Evolutionary conservation across 1,139 yeast species (phyloP), one percentile per base, ranked within the genome.

Genomic region (Pichia sp.): DNA sequence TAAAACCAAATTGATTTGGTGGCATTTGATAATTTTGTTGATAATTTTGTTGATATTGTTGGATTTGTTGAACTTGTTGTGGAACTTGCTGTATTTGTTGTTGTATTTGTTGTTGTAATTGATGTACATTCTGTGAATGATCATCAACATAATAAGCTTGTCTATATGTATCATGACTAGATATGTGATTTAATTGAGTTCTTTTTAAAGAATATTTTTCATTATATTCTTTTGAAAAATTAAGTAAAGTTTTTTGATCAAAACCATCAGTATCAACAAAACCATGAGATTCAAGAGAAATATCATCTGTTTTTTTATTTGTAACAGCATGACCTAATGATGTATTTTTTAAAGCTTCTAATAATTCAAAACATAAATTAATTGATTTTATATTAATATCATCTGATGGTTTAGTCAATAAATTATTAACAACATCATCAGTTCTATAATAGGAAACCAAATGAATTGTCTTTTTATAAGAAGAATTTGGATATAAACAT

Each of bases 401-500:
- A 43, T 77, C 78, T 7, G 79, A 70, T 0, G 96, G 96, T 36
- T 82, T 71, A 2, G 66, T 62, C 47, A 89, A 68, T 45, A 69
- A 70, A 7, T 83, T 81, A 40, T 71, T 69, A 45, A 79, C 62
- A 3, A 87, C 92, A 62, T 89, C 96, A 41, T 79, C 78, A 0
- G 88, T 83, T 48, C 76, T 73, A 61, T 87, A 89, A 65, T 89
- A 89, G 26, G 90, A 81, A 7, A 89, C 81, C 47, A 89, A 67
- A 62, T 90, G 96, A 49, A 85, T 76, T 0, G 87, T 81, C 57
- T 78, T 80, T 39, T 53, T 55, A 27, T 42, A 44, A 9, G 45
- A 18, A 8, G 49, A 44, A 8, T 53, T 52, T 26, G 52, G 48
- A 27, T 46, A 39, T 10, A 49, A 69, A 4, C 78, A 76, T 25